A percentile compares a stretch with the other conserved stretches of the same genome.
These are phyloP conservation scores for Vinca minor DNA, from an alignment of 257 asterid species.

Conservation along the genomic window DNA sequence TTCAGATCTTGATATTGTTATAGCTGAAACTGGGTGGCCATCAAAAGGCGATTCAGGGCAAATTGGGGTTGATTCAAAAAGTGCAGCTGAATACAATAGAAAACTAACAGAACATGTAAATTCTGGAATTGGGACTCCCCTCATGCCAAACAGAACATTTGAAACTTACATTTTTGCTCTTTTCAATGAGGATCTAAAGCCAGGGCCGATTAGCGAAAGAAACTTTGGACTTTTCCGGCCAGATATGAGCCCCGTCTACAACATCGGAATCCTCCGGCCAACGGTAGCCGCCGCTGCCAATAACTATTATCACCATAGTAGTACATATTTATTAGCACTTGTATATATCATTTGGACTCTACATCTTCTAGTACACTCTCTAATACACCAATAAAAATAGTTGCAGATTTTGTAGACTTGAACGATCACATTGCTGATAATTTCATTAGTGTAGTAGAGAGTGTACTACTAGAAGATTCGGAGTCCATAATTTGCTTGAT, in stretches of 20 bases:
- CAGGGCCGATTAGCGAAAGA: conserved; percentile 61
- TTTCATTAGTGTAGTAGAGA: too few species aligned
- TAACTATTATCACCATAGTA: conserved; percentile 12
- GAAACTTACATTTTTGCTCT: conserved; percentile 43
- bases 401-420: too few species aligned
- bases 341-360: too few species aligned
- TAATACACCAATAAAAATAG: too few species aligned
- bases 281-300: conserved; percentile 26
- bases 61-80: conserved; percentile 28
- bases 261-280: conserved; percentile 45
- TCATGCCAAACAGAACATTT: conserved; percentile 38
- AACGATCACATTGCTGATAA: too few species aligned
- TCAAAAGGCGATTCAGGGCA: conserved; percentile 39
- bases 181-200: conserved; percentile 59
- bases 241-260: conserved; percentile 40
- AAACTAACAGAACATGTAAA: conserved; percentile 34
- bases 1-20: conserved; percentile 34
- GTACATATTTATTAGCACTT: conserved; percentile 20
- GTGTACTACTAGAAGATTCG: too few species aligned
- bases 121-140: conserved; percentile 40
- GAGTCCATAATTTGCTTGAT: conserved; percentile 29
- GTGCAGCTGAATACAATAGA: conserved; percentile 33
- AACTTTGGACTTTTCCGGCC: conserved; percentile 53
- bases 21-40: conserved; percentile 55
- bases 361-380: too few species aligned